Percentiles rank a stretch among this genome's conserved stretches.
These are phyloP conservation scores for Cicer chorassanicum DNA, from an alignment of 306 rosid genomes.

Conservation along the genomic window DNA sequence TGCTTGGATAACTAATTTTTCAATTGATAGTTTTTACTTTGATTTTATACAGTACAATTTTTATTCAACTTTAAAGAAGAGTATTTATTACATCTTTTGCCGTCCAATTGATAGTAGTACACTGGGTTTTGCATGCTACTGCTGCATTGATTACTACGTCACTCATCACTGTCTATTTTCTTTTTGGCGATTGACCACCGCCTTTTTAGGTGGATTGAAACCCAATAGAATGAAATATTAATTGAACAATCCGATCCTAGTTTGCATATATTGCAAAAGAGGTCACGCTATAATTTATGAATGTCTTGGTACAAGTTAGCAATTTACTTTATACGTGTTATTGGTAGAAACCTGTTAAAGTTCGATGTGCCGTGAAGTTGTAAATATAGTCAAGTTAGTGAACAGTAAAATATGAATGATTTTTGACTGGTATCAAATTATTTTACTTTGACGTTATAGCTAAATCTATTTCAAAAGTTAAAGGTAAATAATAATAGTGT, in stretches of 20 bases:
- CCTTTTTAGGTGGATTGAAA: neutral
- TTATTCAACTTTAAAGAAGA: slow-evolving; percentile 21
- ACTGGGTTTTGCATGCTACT: neutral
- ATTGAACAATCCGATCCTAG: neutral
- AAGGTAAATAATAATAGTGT: too few species aligned
- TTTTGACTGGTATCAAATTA: too few species aligned
- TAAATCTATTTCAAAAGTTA: too few species aligned
- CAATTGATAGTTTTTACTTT: slow-evolving; percentile 26
- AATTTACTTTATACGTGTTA: neutral
- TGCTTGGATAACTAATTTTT: slow-evolving; percentile 30
- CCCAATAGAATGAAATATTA: neutral
- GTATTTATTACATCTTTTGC: slow-evolving; percentile 22
- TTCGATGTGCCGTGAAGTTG: neutral
- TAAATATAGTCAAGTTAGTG: too few species aligned
- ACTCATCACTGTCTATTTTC: neutral
- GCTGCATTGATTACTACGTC: neutral
- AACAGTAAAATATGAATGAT: too few species aligned
- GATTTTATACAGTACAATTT: slow-evolving; percentile 16
- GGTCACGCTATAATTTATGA: neutral
- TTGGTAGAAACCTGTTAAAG: neutral
- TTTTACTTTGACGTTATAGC: too few species aligned
- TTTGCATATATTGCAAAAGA: neutral
- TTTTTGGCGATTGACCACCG: neutral
- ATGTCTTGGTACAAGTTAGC: neutral
- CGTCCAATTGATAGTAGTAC: slow-evolving; percentile 7